Percentiles rank a stretch among this genome's conserved stretches.
Evolutionary conservation across 148 eudicot species (phyloP).

Genomic region (Heliosperma pusillum): DNA sequence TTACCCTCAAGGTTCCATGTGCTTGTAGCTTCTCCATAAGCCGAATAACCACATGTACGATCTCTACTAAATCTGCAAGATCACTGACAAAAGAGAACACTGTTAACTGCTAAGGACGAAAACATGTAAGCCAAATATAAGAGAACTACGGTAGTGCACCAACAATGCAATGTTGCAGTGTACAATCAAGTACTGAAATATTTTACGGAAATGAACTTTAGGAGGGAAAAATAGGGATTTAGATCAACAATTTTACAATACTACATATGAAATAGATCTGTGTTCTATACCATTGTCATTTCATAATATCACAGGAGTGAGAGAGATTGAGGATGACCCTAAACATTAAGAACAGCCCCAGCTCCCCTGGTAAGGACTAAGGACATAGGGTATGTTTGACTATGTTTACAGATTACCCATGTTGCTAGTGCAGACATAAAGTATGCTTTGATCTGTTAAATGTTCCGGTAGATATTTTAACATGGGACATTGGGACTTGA

Average conservation of each 20-base stretch:
- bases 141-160: neutral
- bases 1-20: slow-evolving; percentile 87
- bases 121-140: slow-evolving; percentile 8
- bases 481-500: neutral
- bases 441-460: neutral
- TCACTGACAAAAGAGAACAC: slow-evolving; percentile 49
- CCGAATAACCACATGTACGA: slow-evolving; percentile 61
- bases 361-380: neutral
- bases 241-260: neutral
- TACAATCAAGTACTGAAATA: neutral
- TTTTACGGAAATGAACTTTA: neutral
- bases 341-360: neutral
- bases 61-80: slow-evolving; percentile 89
- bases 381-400: neutral
- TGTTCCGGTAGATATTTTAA: neutral
- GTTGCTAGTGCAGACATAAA: neutral
- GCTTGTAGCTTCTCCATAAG: slow-evolving; percentile 92
- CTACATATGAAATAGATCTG: neutral
- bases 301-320: neutral
- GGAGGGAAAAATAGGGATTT: neutral
- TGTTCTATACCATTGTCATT: neutral
- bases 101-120: slow-evolving; percentile 23
- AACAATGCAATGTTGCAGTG: too few relatives aligned
- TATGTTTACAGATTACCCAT: neutral
- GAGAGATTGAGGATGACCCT: neutral